Evolutionary conservation across 2,329 filamentous ascomycete genomes (phyloP).

Genomic region (Trichoderma lentiforme): DNA sequence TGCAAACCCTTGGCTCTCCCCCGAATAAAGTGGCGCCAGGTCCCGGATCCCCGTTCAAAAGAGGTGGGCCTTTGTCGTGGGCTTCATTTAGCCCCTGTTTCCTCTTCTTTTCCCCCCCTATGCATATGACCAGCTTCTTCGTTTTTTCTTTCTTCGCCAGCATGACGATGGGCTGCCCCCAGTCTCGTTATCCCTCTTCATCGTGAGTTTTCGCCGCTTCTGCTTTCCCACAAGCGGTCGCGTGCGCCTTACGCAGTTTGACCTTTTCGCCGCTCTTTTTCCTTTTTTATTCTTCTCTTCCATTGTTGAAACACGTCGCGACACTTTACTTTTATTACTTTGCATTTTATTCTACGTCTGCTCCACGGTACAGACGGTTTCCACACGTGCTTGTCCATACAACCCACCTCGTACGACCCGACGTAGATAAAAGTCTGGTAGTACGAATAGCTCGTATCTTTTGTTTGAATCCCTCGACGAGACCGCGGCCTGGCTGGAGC

Average conservation of each 20-base stretch:
- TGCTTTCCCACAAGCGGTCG: conserved; percentile 11
- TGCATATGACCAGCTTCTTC: background rate
- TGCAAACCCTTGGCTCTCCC: background rate
- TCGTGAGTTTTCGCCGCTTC: conserved; percentile 14
- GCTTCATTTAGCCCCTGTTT: conserved; percentile 16
- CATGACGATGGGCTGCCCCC: background rate
- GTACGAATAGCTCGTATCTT: background rate
- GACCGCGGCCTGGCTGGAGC: background rate
- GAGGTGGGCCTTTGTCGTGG: conserved; percentile 3
- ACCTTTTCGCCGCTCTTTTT: background rate
- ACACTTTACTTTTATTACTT: background rate
- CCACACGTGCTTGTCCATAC: background rate
- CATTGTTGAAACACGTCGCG: background rate
- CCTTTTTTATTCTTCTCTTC: background rate
- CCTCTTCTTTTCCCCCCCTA: background rate
- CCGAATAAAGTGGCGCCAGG: conserved; percentile 10
- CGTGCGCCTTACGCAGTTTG: conserved; percentile 8
- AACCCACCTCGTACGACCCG: background rate
- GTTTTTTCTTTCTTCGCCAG: background rate
- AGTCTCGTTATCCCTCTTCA: conserved; percentile 8
- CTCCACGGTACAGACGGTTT: background rate
- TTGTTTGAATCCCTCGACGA: background rate
- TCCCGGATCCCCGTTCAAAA: conserved; percentile 11
- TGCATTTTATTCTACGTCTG: background rate
- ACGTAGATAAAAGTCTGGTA: conserved; percentile 5